A percentile compares a stretch with the other conserved stretches of the same genome.
Evolutionary conservation across 768 basidiomycete species (phyloP).

Genomic region (Tricholoma hemisulphureum): DNA sequence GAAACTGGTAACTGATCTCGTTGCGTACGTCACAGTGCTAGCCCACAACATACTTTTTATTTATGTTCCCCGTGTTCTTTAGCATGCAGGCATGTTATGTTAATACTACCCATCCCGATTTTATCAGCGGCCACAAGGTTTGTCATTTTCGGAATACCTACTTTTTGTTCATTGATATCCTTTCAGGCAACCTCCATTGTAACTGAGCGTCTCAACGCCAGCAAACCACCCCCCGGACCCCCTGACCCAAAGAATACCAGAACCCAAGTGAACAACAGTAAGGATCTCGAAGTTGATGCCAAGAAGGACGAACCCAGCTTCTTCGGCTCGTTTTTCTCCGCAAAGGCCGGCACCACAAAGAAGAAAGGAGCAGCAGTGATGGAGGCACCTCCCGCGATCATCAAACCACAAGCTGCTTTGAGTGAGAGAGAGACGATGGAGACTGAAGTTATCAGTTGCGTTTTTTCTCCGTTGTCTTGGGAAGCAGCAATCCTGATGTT

Average conservation of each 20-base stretch:
- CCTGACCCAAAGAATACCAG: conserved; percentile 68
- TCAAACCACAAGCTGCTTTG: conserved; percentile 87
- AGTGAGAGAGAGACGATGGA: conserved; percentile 97
- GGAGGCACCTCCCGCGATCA: conserved; percentile 78
- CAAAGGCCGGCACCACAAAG: conserved; percentile 53
- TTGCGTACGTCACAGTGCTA: conserved; percentile 57
- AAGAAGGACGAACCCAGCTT: conserved; percentile 91
- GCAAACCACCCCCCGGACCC: conserved; percentile 55
- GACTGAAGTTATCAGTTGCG: conserved; percentile 97
- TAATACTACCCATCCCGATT: conserved; percentile 99
- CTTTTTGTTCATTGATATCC: conserved; percentile 1
- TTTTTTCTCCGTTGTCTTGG: conserved; percentile 17
- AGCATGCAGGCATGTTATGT: conserved; percentile 99
- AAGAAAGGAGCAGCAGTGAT: conserved; percentile 54
- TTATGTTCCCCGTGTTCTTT: conserved; percentile 1
- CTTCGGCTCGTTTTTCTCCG: conserved; percentile 94
- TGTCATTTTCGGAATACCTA: neutral
- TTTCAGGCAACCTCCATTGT: conserved; percentile 84
- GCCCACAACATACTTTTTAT: neutral
- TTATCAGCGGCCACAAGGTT: conserved; percentile 92
- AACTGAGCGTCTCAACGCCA: conserved; percentile 76
- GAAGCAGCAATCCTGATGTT: neutral
- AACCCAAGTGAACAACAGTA: conserved; percentile 82
- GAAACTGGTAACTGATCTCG: conserved; percentile 91
- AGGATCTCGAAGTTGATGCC: conserved; percentile 87